These are phyloP conservation scores for Elongisporangium prolatum DNA, from an alignment of 352 stramenopile species.

Conservation along the genomic window DNA sequence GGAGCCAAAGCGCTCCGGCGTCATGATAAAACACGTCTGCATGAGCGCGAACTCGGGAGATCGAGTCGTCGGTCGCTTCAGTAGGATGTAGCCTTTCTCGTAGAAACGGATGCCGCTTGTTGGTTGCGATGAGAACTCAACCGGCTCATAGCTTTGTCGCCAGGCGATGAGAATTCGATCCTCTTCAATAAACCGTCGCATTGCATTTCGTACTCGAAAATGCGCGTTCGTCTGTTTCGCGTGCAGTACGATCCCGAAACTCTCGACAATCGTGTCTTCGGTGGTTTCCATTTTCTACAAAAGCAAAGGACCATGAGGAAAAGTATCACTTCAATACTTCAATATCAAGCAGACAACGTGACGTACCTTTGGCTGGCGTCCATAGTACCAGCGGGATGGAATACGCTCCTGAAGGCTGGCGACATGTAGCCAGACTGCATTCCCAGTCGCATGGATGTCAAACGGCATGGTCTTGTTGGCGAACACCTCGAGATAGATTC, in stretches of 20 bases:
- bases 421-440: conserved; percentile 35
- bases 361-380: conserved; percentile 34
- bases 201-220: not conserved
- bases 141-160: not conserved
- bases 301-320: too few relatives aligned
- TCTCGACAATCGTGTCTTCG: not conserved
- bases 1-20: not conserved
- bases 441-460: conserved; percentile 22
- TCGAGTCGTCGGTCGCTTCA: not conserved
- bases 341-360: too few relatives aligned
- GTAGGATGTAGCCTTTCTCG: not conserved
- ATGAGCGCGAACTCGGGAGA: conserved; percentile 1
- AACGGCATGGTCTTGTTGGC: conserved; percentile 44
- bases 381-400: conserved; percentile 43
- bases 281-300: conserved; percentile 2
- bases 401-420: conserved; percentile 46
- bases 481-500: conserved; percentile 26
- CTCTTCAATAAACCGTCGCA: conserved; percentile 5
- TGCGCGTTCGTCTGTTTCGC: not conserved
- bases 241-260: not conserved
- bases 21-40: conserved; percentile 4
- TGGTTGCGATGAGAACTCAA: not conserved
- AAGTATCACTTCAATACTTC: too few relatives aligned
- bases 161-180: conserved; percentile 1
- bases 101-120: conserved; percentile 1